Evolutionary conservation across 139 green algal genomes (phyloP).

Genomic region (Micractinium conductrix): DNA sequence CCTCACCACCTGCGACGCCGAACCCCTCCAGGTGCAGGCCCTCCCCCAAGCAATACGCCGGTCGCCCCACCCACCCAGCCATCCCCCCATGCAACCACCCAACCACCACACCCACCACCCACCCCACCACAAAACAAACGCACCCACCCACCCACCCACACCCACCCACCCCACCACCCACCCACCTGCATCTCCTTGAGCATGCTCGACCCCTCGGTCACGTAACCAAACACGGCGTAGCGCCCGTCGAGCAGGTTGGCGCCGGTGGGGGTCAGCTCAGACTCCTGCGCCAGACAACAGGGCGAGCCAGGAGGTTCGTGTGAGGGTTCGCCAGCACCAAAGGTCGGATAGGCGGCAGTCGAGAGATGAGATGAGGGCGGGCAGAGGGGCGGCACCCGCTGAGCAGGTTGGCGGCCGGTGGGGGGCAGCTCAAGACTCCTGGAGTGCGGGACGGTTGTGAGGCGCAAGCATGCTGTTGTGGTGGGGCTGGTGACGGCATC

Average conservation of each 20-base stretch:
- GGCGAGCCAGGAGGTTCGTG: background rate
- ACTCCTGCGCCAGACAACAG: constrained; percentile 72
- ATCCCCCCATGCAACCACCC: background rate
- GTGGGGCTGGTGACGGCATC: too few species aligned
- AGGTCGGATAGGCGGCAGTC: too few species aligned
- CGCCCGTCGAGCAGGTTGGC: constrained; percentile 98
- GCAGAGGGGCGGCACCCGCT: background rate
- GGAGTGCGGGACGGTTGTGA: too few species aligned
- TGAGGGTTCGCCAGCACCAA: background rate
- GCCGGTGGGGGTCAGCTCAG: constrained; percentile 95
- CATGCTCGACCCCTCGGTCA: constrained; percentile 70
- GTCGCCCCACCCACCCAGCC: background rate
- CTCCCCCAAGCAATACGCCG: background rate
- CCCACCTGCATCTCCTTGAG: constrained; percentile 54
- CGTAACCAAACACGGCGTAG: constrained; percentile 98
- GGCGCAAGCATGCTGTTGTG: too few species aligned
- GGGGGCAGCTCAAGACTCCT: background rate
- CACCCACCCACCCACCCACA: background rate
- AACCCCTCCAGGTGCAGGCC: too few species aligned
- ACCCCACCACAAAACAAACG: background rate
- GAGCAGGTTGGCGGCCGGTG: background rate
- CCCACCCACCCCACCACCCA: background rate
- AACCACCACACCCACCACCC: too few species aligned
- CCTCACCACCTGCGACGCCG: too few species aligned
- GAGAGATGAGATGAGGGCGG: background rate